Base-by-base conservation (phyloP, 352 stramenopile genomes). In the Saprolegnia diclina region DNA sequence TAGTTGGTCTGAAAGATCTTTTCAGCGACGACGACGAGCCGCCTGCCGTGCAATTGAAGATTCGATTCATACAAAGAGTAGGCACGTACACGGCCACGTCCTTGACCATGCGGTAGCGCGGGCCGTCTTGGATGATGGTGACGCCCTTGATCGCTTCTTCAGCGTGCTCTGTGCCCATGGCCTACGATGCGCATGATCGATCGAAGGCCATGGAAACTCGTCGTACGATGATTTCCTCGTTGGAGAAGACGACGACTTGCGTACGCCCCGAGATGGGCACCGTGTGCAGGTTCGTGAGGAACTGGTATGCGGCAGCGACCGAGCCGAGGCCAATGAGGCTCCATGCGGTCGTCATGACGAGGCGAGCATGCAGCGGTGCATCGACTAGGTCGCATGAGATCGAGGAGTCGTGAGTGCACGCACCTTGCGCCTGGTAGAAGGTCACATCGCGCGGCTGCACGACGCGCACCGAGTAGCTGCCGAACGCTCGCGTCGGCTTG, bases 1-100 rank as follows among this genome's bases (percentile, higher is more conserved):
- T 88, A 90, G 35, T 84, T 73, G 18, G 80, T 80, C 22, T 80
- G 77, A 65, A 90, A 90, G 56, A 90, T 73, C 52, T 88, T 79
- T 70, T 90, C 79, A 5, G 76, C 82, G 16, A 90, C 79, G 16
- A 69, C 79, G 1, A 88, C 73, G 18, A 90, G 73, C 9, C 82
- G 82, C 0, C 81, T 90, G n/a, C n/a, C n/a, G n/a, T n/a, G n/a
- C n/a, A n/a, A n/a, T n/a, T n/a, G n/a, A n/a, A n/a, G n/a, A n/a
- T n/a, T n/a, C n/a, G n/a, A n/a, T n/a, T n/a, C n/a, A n/a, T n/a
- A n/a, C n/a, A n/a, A n/a, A n/a, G n/a, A n/a, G n/a, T n/a, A n/a
- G 26, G 5, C 72, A 40, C 80, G 46, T 80, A 89, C 81, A 76
- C 74, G n/a, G 79, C 77, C 10, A 90, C 76, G 45, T 90, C 80